Percentiles rank a stretch among this genome's conserved stretches.
Conservation (phyloP, 1,139 yeast genomes). For the Nakaseomyces nivariensis region DNA sequence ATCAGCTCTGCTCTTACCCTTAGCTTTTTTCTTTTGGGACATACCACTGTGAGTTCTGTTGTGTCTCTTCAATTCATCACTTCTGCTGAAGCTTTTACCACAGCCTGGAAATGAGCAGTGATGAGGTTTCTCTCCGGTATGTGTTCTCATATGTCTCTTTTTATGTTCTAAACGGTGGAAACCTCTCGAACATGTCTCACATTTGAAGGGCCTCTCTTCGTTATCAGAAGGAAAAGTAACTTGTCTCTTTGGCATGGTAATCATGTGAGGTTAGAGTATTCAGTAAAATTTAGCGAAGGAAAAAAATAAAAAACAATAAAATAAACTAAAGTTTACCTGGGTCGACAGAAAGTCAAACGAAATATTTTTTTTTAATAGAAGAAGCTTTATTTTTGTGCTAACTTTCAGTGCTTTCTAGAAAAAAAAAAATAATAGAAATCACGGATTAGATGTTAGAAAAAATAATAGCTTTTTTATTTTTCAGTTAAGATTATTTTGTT, state of each 20-base stretch:
- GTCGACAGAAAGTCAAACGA: background rate
- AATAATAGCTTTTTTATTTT: no score
- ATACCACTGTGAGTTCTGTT: constrained; percentile 54
- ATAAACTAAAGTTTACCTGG: background rate
- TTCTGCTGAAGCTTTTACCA: constrained; percentile 70
- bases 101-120: constrained; percentile 84
- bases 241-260: constrained; percentile 7
- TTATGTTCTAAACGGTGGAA: constrained; percentile 90
- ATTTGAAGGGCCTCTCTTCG: constrained; percentile 57
- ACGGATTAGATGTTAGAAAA: no score
- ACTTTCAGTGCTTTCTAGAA: no score
- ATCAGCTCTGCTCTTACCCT: background rate
- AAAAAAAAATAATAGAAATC: no score
- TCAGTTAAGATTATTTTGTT: background rate
- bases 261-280: background rate
- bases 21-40: constrained; percentile 11
- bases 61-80: constrained; percentile 88
- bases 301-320: background rate
- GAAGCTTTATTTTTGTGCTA: no score
- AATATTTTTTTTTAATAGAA: background rate
- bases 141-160: constrained; percentile 88
- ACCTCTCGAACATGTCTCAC: constrained; percentile 86
- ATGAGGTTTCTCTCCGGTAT: constrained; percentile 94
- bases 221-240: constrained; percentile 16
- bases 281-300: background rate